Conservation (phyloP, 768 basidiomycete species). For the Ramaria sp. region DNA sequence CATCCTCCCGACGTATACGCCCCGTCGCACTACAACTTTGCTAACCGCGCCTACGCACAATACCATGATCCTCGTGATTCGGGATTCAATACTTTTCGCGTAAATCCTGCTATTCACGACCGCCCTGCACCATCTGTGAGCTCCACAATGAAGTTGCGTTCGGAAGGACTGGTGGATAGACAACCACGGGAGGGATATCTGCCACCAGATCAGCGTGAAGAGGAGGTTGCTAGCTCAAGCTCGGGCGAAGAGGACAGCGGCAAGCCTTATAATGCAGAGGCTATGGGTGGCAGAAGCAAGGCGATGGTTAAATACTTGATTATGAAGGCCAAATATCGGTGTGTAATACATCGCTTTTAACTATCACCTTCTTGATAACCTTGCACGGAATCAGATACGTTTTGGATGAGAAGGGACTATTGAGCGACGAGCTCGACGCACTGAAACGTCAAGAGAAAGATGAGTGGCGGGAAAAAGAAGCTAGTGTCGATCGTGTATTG, state of each 20-base stretch:
- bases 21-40: slow-evolving; percentile 8
- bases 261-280: slow-evolving; percentile 74
- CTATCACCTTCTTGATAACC: background rate
- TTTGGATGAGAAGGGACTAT: slow-evolving; percentile 51
- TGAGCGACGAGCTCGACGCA: slow-evolving; percentile 55
- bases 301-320: slow-evolving; percentile 60
- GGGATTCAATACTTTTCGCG: slow-evolving; percentile 7
- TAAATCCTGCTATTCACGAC: background rate
- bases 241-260: slow-evolving; percentile 1
- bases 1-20: background rate
- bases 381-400: background rate
- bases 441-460: slow-evolving; percentile 36
- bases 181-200: background rate
- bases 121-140: background rate
- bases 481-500: background rate
- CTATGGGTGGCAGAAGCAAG: slow-evolving; percentile 68
- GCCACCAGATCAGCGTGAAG: background rate
- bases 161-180: background rate
- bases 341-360: slow-evolving; percentile 24
- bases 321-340: slow-evolving; percentile 70
- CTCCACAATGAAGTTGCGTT: background rate
- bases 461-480: slow-evolving; percentile 18
- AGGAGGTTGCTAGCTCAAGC: background rate
- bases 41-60: slow-evolving; percentile 7
- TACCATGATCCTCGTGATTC: slow-evolving; percentile 3